A percentile compares a stretch with the other conserved stretches of the same genome.
Conservation (phyloP, 306 rosid genomes). For the Glycine latifolia region DNA sequence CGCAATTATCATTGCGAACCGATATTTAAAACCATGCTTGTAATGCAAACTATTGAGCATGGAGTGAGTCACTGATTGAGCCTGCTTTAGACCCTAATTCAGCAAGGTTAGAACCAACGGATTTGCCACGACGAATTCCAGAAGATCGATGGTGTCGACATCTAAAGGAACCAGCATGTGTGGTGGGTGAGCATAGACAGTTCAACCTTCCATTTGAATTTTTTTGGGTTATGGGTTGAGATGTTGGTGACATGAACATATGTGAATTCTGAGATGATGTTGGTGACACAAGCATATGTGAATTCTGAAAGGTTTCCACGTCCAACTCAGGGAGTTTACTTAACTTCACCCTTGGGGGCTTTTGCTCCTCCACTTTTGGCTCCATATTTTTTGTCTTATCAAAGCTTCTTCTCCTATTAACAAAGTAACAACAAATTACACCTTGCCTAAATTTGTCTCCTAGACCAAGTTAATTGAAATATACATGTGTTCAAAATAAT, state of each 20-base stretch:
- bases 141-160: conserved; percentile 67
- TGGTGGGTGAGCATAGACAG: conserved; percentile 90
- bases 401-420: background rate
- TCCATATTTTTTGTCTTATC: conserved; percentile 54
- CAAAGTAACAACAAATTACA: conserved; percentile 9
- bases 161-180: conserved; percentile 84
- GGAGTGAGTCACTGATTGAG: conserved; percentile 42
- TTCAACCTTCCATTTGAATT: conserved; percentile 43
- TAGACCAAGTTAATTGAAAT: background rate
- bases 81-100: conserved; percentile 44
- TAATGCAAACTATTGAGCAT: conserved; percentile 44
- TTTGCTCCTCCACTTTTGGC: conserved; percentile 49
- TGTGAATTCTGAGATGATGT: conserved; percentile 23
- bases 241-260: conserved; percentile 56
- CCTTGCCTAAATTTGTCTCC: background rate
- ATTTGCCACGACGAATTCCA: conserved; percentile 52
- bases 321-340: conserved; percentile 46
- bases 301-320: conserved; percentile 46
- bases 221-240: conserved; percentile 17
- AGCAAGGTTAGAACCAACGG: conserved; percentile 68
- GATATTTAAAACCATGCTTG: background rate
- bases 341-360: conserved; percentile 39
- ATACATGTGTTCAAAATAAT: background rate
- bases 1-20: no score
- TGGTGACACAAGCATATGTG: conserved; percentile 58